These are phyloP conservation scores for Myxozyma melibiosi DNA, from an alignment of 805 yeast genomes.

Conservation along the genomic window DNA sequence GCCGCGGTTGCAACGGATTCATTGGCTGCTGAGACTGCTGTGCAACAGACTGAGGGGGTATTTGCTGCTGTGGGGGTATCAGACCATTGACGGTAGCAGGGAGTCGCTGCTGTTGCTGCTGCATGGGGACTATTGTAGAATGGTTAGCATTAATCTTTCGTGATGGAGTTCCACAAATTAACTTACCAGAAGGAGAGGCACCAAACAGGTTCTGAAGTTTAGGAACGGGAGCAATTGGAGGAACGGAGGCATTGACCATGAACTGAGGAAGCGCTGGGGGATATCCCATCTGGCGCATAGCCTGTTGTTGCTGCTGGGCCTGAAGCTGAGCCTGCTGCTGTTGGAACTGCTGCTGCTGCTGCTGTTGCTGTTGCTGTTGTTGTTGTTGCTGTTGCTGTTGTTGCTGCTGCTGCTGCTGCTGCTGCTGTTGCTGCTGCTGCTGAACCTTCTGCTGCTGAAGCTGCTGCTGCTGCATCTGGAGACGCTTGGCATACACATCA, in stretches of 20 bases:
- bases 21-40: conserved; percentile 9
- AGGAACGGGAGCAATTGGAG: conserved; percentile 3
- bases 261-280: not conserved
- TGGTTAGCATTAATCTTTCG: not conserved
- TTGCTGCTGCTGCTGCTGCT: conserved; percentile 1
- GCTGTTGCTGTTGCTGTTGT: conserved; percentile 10
- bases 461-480: conserved; percentile 30
- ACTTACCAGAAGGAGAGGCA: conserved; percentile 2
- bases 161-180: not conserved
- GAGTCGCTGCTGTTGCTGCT: conserved; percentile 8
- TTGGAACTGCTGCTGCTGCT: conserved; percentile 9
- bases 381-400: not conserved
- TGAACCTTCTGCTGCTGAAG: conserved; percentile 26
- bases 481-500: conserved; percentile 23
- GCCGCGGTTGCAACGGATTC: conserved; percentile 4
- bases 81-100: not conserved
- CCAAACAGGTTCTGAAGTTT: conserved; percentile 1
- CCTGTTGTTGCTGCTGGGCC: conserved; percentile 14
- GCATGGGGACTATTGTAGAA: not conserved
- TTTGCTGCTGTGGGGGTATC: not conserved
- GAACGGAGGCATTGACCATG: conserved; percentile 1
- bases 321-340: conserved; percentile 20
- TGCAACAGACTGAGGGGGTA: not conserved
- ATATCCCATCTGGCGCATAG: conserved; percentile 18
- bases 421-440: conserved; percentile 22